Evolutionary conservation across 2,329 filamentous ascomycete species (phyloP), one percentile per base, ranked within the genome.

Genomic region (Scorias spongiosa): DNA sequence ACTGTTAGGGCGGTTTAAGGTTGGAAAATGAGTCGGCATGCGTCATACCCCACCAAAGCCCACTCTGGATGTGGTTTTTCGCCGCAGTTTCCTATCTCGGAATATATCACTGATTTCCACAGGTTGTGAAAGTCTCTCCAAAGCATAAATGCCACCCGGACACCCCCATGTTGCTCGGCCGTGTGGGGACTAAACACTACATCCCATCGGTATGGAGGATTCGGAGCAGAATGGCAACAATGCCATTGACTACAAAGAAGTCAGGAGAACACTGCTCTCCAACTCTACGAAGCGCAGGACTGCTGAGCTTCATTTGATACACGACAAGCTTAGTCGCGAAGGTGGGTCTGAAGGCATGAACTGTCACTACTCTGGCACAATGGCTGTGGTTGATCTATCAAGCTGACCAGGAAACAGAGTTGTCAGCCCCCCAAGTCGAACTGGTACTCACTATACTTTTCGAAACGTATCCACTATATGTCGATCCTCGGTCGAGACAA

Each of bases 401-500:
- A 26, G 20, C 20, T 26, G 20, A 26, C 20, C 20, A 39, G 39
- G 32, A 12, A 36, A 36, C 32, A 49, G 49, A 45, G 26, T 29
- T 45, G 29, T 39, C 46, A 43, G 36, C 43, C 26, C 42, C 54
- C 30, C 52, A 58, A 37, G 28, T 55, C 40, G 46, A 55, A 41
- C 46, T 51, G 28, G 46, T 61, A 41, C 67, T 93, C 49, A 73
- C 77, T 48, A 68, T 87, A 29, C 75, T 98, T 29, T 89, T 96
- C 66, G 78, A 78, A 60, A 95, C 88, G 42, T 87, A 95, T 59
- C 76, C 84, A 48, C 78, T 83, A 54, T 98, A 96, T 64, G 68
- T 79, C 63, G 91, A 98, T 65, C 79, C 88, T 55, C 69, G 76
- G 51, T 96, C 91, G 39, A 78, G 91, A 53, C 74, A 79, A 54